These are phyloP conservation scores for Catunica adiposa DNA, from an alignment of 2,329 filamentous ascomycete species.

Conservation along the genomic window DNA sequence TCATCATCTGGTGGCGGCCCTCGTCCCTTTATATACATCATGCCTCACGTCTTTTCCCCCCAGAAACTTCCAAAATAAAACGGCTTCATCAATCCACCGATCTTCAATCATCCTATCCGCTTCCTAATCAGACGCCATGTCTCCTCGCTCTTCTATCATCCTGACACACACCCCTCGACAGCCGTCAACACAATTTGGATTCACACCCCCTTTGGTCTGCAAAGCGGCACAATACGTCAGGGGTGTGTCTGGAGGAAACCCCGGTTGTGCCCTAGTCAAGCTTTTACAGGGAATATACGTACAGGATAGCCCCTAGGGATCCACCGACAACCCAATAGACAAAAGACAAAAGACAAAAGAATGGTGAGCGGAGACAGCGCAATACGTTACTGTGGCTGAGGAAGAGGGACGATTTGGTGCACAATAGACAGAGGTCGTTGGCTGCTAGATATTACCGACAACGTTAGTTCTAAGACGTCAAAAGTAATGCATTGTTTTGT, in stretches of 20 bases:
- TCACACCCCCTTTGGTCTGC: not conserved
- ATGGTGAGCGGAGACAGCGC: too few species aligned
- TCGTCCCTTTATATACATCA: not conserved
- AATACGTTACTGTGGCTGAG: too few species aligned
- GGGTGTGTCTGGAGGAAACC: not conserved
- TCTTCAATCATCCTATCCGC: not conserved
- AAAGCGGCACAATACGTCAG: not conserved
- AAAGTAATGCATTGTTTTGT: too few species aligned
- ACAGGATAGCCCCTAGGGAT: not conserved
- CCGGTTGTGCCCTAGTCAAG: not conserved
- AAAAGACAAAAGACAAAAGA: too few species aligned
- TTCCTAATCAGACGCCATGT: not conserved
- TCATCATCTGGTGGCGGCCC: too few species aligned
- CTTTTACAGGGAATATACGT: not conserved
- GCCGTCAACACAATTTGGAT: not conserved
- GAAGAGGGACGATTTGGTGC: too few species aligned
- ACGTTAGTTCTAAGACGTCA: too few species aligned
- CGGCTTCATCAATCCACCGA: not conserved
- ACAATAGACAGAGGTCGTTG: too few species aligned
- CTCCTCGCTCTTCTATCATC: not conserved
- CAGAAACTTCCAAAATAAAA: not conserved
- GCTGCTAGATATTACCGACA: too few species aligned
- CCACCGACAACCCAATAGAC: not conserved
- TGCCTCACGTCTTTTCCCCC: not conserved
- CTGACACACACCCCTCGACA: not conserved